Evolutionary conservation across 2,329 filamentous ascomycete genomes (phyloP).

Genomic region (Penicillium sp.): DNA sequence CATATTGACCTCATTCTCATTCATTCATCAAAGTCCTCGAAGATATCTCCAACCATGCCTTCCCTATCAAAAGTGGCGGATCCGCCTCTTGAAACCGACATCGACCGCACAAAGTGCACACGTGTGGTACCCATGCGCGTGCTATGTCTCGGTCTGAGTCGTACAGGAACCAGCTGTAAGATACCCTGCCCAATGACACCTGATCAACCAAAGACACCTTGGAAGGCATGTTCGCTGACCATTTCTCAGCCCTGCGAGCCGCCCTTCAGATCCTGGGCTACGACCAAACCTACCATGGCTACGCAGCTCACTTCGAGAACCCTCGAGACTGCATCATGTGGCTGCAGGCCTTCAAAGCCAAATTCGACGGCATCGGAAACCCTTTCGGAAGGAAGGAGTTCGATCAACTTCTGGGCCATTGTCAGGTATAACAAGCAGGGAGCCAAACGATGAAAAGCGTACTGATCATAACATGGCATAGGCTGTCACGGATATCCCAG

Average conservation of each 20-base stretch:
- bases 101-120: background rate
- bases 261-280: constrained; percentile 51
- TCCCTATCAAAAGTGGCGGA: background rate
- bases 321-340: constrained; percentile 55
- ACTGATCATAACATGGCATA: background rate
- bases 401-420: constrained; percentile 20
- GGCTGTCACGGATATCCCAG: constrained; percentile 17
- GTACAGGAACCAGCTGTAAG: constrained; percentile 66
- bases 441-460: background rate
- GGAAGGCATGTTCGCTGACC: background rate
- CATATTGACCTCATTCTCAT: too few relatives aligned
- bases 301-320: constrained; percentile 67
- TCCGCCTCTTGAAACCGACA: background rate
- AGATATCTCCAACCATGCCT: background rate
- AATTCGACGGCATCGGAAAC: constrained; percentile 56
- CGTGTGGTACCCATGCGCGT: background rate
- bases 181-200: constrained; percentile 4
- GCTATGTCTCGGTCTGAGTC: constrained; percentile 58
- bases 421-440: background rate
- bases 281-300: constrained; percentile 61
- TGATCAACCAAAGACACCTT: too few relatives aligned
- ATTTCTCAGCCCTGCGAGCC: constrained; percentile 53
- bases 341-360: constrained; percentile 62
- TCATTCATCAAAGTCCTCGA: too few relatives aligned
- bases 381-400: constrained; percentile 13